phyloP scores from a whole-genome alignment of 208 protist species.

The Crithidia bombi region DNA sequence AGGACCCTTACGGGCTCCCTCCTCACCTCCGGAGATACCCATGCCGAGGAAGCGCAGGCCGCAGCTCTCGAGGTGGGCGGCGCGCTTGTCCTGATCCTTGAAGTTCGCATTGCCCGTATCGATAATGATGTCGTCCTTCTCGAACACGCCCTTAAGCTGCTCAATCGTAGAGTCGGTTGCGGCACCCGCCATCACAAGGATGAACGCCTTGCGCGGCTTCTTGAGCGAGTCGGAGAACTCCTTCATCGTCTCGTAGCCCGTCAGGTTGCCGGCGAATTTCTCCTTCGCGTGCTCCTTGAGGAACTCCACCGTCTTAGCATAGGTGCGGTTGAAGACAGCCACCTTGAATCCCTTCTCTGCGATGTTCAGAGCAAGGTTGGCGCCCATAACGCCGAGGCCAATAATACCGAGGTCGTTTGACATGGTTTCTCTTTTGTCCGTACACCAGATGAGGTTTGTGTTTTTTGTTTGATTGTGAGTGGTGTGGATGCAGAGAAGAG shows the following conservation, averaged over 20 bases:
- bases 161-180: slow-evolving; percentile 96
- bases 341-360: slow-evolving; percentile 95
- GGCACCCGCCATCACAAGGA: slow-evolving; percentile 97
- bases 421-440: slow-evolving; percentile 31
- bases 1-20: slow-evolving; percentile 98
- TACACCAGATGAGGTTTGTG: neutral
- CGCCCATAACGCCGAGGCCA: slow-evolving; percentile 99
- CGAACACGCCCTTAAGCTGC: slow-evolving; percentile 78
- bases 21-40: slow-evolving; percentile 99
- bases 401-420: slow-evolving; percentile 96
- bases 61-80: slow-evolving; percentile 76
- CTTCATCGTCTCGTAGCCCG: slow-evolving; percentile 81
- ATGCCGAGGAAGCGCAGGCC: slow-evolving; percentile 95
- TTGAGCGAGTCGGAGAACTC: slow-evolving; percentile 83
- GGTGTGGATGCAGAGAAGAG: too few relatives aligned
- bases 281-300: slow-evolving; percentile 64
- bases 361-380: slow-evolving; percentile 99
- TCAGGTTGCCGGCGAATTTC: slow-evolving; percentile 66
- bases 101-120: slow-evolving; percentile 97
- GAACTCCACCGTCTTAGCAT: slow-evolving; percentile 85
- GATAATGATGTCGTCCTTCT: slow-evolving; percentile 95
- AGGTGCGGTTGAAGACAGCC: slow-evolving; percentile 94
- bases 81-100: slow-evolving; percentile 94
- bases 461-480: neutral
- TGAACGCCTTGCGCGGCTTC: slow-evolving; percentile 92